Conservation (phyloP, 2,329 filamentous ascomycete genomes). For the Fusarium tricinctum region DNA sequence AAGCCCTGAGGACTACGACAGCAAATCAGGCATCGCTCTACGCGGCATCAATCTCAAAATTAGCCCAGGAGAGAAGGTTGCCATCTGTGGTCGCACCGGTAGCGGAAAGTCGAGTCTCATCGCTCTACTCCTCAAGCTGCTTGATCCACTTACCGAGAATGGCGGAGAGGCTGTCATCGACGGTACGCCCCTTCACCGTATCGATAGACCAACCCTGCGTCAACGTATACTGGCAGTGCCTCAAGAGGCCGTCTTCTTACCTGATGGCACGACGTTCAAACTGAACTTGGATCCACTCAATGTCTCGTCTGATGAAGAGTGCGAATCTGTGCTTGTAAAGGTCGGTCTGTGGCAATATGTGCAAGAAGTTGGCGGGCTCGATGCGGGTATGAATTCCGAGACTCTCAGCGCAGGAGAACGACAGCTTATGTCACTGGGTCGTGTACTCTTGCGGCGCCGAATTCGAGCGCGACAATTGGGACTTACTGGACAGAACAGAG, state of each 20-base stretch:
- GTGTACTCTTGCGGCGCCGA: conserved; percentile 65
- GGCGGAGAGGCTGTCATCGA: conserved; percentile 59
- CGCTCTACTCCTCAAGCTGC: conserved; percentile 57
- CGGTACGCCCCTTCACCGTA: conserved; percentile 51
- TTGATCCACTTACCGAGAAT: conserved; percentile 54
- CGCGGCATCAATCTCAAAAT: conserved; percentile 50
- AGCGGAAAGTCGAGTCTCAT: conserved; percentile 62
- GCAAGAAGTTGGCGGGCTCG: conserved; percentile 53
- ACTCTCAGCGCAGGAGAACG: conserved; percentile 70
- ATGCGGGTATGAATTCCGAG: conserved; percentile 58
- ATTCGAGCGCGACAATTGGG: conserved; percentile 16
- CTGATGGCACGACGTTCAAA: conserved; percentile 57
- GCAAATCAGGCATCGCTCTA: conserved; percentile 44
- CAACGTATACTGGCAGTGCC: conserved; percentile 65
- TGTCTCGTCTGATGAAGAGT: conserved; percentile 51
- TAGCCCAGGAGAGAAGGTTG: conserved; percentile 52
- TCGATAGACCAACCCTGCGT: conserved; percentile 61
- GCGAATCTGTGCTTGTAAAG: conserved; percentile 51
- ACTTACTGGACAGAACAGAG: conserved; percentile 1
- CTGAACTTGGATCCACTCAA: conserved; percentile 60
- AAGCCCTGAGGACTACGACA: background rate
- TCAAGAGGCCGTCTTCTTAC: conserved; percentile 67
- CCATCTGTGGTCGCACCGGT: conserved; percentile 56
- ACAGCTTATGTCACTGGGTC: conserved; percentile 73
- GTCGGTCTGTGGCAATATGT: conserved; percentile 55